Evolutionary conservation across 352 stramenopile genomes (phyloP).

Genomic region (Chrysophaeum taylorii): DNA sequence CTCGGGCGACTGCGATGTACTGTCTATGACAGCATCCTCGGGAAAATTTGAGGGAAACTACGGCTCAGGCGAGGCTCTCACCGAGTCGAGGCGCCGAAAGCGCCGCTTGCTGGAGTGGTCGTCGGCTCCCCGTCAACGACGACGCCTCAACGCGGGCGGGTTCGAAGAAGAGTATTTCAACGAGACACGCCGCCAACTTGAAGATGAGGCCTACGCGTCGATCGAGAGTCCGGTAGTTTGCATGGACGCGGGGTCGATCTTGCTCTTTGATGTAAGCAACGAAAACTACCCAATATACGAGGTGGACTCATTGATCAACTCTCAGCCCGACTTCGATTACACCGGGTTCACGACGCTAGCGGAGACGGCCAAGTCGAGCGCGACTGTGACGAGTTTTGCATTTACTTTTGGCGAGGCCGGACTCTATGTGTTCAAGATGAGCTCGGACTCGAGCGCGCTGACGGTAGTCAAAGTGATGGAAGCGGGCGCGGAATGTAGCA

Average conservation of each 20-base stretch:
- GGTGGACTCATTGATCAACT: constrained; percentile 87
- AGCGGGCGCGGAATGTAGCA: constrained; percentile 43
- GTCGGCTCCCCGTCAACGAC: background rate
- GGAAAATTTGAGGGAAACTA: constrained; percentile 15
- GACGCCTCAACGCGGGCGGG: background rate
- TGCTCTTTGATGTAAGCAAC: constrained; percentile 73
- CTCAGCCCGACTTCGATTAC: constrained; percentile 77
- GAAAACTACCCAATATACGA: constrained; percentile 75
- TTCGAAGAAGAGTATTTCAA: too few relatives aligned
- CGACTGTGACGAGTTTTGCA: constrained; percentile 62
- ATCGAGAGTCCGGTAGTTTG: constrained; percentile 75
- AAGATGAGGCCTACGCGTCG: background rate
- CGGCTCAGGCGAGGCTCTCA: background rate
- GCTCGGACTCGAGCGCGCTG: constrained; percentile 47
- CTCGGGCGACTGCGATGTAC: constrained; percentile 4
- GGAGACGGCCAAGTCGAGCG: constrained; percentile 41
- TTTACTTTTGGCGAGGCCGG: constrained; percentile 69
- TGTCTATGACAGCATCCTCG: constrained; percentile 12
- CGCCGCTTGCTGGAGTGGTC: constrained; percentile 20
- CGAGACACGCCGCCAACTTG: background rate
- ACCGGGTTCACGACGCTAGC: constrained; percentile 61
- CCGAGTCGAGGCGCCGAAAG: constrained; percentile 29
- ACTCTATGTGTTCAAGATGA: constrained; percentile 74
- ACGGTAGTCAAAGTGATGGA: constrained; percentile 72
- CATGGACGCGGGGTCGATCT: constrained; percentile 53